phyloP scores from a whole-genome alignment of 139 green algal genomes.

The Micromonas pusilla region DNA sequence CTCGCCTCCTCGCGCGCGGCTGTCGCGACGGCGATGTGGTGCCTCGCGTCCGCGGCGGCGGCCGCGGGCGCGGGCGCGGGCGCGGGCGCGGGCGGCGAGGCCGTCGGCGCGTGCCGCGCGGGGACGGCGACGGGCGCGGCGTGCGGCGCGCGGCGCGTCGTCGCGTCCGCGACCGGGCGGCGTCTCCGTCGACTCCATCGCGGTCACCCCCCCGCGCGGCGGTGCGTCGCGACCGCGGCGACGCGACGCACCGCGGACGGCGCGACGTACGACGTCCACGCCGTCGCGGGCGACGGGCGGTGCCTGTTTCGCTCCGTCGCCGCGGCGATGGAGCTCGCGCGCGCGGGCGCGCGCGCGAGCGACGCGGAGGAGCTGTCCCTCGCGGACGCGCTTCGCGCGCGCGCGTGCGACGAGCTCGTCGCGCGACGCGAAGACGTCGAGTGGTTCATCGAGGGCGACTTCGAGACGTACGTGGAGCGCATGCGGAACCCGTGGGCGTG shows the following conservation, averaged over 20 bases:
- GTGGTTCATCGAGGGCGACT: constrained; percentile 46
- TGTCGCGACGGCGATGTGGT: no score
- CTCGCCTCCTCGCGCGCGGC: no score
- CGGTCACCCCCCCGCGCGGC: no score
- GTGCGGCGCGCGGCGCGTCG: no score
- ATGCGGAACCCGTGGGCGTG: constrained; percentile 35
- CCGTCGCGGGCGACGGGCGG: constrained; percentile 18
- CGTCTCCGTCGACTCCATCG: no score
- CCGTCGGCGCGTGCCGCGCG: no score
- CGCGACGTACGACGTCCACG: constrained; percentile 3
- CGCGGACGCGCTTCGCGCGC: constrained; percentile 2
- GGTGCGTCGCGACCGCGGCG: no score
- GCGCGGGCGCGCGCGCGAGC: background rate
- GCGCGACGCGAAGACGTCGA: constrained; percentile 15
- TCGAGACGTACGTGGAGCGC: constrained; percentile 35
- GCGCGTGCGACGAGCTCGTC: background rate
- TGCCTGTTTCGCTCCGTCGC: constrained; percentile 23
- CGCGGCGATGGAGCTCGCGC: background rate
- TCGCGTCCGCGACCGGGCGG: no score
- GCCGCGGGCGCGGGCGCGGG: no score
- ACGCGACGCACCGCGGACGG: background rate
- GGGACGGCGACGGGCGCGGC: no score
- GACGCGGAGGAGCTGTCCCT: background rate
- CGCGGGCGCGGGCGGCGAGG: no score
- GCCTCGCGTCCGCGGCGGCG: no score